These are phyloP conservation scores for Thraustochytrium sp. DNA, from an alignment of 352 stramenopile genomes.

Conservation along the genomic window DNA sequence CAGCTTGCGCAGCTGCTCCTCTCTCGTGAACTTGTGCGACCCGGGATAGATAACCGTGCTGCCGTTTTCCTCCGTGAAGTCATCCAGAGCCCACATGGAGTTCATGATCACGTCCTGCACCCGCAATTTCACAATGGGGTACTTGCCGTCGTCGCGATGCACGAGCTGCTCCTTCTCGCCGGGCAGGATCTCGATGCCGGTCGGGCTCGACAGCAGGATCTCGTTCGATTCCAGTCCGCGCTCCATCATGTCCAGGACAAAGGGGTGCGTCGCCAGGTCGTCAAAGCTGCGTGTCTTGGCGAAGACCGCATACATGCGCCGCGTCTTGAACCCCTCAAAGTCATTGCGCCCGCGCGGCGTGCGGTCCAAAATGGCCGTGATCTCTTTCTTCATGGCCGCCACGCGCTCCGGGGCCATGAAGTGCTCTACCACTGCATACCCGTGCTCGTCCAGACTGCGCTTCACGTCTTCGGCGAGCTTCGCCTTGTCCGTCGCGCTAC, in stretches of 20 bases:
- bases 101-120: constrained; percentile 36
- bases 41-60: constrained; percentile 2
- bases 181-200: constrained; percentile 11
- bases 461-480: neutral
- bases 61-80: constrained; percentile 12
- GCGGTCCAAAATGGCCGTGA: neutral
- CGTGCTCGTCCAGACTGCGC: neutral
- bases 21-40: neutral
- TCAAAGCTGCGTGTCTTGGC: constrained; percentile 12
- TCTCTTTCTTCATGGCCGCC: constrained; percentile 11
- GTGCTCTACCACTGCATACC: constrained; percentile 1
- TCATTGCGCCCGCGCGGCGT: neutral
- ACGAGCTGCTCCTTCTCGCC: constrained; percentile 8
- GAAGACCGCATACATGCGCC: constrained; percentile 26
- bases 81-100: constrained; percentile 27
- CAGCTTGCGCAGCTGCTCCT: neutral
- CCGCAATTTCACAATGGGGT: neutral
- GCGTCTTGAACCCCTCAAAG: constrained; percentile 35
- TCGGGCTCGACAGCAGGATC: constrained; percentile 17
- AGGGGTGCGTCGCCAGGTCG: constrained; percentile 1
- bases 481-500: neutral
- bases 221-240: neutral
- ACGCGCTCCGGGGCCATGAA: neutral
- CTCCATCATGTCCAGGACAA: neutral
- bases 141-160: constrained; percentile 31